A percentile compares a stretch with the other conserved stretches of the same genome.
phyloP scores from a whole-genome alignment of 2,329 filamentous ascomycete species.

The Diaporthe citrichinensis region DNA sequence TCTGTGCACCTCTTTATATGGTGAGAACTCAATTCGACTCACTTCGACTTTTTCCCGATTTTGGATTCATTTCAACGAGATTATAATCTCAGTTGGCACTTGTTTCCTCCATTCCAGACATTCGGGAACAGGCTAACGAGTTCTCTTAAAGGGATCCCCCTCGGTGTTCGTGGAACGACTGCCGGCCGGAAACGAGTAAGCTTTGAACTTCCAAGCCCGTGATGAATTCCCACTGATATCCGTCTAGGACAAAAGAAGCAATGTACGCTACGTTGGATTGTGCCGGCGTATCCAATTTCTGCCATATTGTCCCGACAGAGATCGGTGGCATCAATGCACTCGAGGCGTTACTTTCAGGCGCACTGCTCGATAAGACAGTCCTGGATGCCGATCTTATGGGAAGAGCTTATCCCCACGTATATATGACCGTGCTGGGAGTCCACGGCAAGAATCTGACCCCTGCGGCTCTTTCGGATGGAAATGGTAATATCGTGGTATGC shows the following conservation, averaged over 20 bases:
- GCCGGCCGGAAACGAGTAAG: conserved; percentile 1
- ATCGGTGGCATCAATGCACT: conserved; percentile 24
- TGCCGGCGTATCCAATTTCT: conserved; percentile 13
- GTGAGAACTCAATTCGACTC: neutral
- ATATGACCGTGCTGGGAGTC: conserved; percentile 8
- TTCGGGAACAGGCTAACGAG: neutral
- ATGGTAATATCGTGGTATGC: conserved; percentile 3
- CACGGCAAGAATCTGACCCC: conserved; percentile 9
- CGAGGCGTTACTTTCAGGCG: neutral
- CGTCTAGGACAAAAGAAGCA: conserved; percentile 2
- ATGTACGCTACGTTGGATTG: neutral
- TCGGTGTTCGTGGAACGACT: conserved; percentile 16
- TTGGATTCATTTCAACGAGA: neutral
- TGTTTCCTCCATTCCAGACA: neutral
- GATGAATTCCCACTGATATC: rapidly evolving
- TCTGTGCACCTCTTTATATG: conserved; percentile 3
- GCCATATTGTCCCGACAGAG: conserved; percentile 16
- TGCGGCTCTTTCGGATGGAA: conserved; percentile 3
- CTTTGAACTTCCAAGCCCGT: no score
- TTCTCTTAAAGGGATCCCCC: neutral
- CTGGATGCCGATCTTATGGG: conserved; percentile 21
- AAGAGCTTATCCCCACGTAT: neutral
- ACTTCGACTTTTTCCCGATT: no score
- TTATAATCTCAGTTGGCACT: no score
- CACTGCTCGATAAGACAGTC: neutral